Evolutionary conservation across 345 rosid genomes (phyloP).

Genomic region (Gossypium anomalum): DNA sequence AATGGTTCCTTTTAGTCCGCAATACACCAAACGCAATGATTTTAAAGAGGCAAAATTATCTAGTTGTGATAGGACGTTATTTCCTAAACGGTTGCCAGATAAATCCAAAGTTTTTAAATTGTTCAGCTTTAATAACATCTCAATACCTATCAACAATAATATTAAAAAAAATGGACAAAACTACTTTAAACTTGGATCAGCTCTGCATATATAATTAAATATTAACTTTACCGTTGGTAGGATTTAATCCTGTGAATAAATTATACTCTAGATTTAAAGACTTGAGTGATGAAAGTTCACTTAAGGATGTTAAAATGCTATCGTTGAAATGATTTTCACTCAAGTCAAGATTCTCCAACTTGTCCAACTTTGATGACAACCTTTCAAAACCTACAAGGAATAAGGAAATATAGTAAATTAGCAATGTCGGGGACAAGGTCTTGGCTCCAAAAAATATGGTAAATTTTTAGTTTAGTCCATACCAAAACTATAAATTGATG

Average conservation of each 20-base stretch:
- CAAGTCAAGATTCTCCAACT: background rate
- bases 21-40: accelerated
- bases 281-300: background rate
- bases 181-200: background rate
- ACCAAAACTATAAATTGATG: too few relatives aligned
- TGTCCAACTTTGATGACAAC: background rate
- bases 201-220: background rate
- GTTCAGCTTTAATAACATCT: background rate
- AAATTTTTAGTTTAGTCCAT: too few relatives aligned
- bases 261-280: accelerated
- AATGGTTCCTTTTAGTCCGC: background rate
- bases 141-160: background rate
- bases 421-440: too few relatives aligned
- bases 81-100: background rate
- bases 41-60: background rate
- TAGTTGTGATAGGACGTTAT: background rate
- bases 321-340: background rate
- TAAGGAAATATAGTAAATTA: background rate
- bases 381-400: background rate
- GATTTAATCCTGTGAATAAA: background rate
- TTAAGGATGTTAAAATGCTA: background rate
- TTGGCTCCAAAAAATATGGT: too few relatives aligned
- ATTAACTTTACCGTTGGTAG: background rate
- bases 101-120: background rate
- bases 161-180: background rate